These are phyloP conservation scores for Phytopythium kandeliae DNA, from an alignment of 352 stramenopile species.

Conservation along the genomic window DNA sequence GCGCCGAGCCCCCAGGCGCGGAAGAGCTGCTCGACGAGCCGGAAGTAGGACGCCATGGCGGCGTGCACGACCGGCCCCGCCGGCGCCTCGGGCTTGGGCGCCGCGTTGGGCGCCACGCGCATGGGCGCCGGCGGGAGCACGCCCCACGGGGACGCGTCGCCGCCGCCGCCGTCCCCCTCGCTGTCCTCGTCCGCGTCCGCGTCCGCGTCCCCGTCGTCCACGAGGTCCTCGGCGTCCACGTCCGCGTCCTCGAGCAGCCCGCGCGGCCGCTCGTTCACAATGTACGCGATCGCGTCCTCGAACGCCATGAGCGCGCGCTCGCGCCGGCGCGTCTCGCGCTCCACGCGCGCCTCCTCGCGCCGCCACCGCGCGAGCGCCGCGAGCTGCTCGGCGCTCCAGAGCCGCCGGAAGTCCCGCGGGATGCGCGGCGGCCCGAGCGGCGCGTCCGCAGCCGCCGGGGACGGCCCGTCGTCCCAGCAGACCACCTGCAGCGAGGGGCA, in stretches of 20 bases:
- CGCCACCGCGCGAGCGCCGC: slow-evolving; percentile 40
- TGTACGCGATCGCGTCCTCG: slow-evolving; percentile 66
- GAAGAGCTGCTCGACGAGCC: slow-evolving; percentile 54
- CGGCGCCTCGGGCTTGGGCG: slow-evolving; percentile 51
- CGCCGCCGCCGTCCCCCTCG: slow-evolving; percentile 11
- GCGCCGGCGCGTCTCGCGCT: slow-evolving; percentile 35
- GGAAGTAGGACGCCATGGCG: slow-evolving; percentile 65
- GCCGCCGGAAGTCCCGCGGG: slow-evolving; percentile 53
- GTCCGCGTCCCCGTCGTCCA: slow-evolving; percentile 69
- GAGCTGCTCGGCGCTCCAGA: slow-evolving; percentile 57
- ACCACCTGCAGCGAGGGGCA: too few relatives aligned
- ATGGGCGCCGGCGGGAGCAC: slow-evolving; percentile 46
- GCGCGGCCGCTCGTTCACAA: slow-evolving; percentile 61
- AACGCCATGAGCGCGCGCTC: slow-evolving; percentile 63
- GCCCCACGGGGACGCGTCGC: slow-evolving; percentile 41
- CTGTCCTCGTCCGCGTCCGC: slow-evolving; percentile 15
- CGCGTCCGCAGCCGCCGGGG: too few relatives aligned
- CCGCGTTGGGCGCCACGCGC: slow-evolving; percentile 42
- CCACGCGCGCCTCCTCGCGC: slow-evolving; percentile 50
- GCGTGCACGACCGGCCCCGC: slow-evolving; percentile 62
- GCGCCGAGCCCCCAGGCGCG: slow-evolving; percentile 12
- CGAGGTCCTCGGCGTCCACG: slow-evolving; percentile 54
- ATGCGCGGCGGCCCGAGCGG: slow-evolving; percentile 26
- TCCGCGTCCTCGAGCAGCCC: slow-evolving; percentile 45
- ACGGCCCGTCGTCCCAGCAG: too few relatives aligned